Conservation (phyloP, 805 yeast species). For the Kuraishia ogatae region DNA sequence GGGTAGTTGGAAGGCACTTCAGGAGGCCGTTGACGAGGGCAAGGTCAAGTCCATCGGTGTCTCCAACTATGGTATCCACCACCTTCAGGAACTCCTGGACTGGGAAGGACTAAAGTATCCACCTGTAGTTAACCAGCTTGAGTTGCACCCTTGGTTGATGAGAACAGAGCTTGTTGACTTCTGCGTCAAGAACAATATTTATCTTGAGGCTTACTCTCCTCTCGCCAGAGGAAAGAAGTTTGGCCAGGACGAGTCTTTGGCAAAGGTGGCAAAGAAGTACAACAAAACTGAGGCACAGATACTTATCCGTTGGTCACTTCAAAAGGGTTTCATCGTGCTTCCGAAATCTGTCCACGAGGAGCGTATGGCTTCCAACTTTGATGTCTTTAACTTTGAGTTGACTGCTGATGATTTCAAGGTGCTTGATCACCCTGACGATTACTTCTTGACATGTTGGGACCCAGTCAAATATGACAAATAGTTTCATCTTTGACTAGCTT, state of each 20-base stretch:
- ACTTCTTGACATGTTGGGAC: slow-evolving; percentile 27
- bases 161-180: slow-evolving; percentile 34
- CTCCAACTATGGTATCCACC: slow-evolving; percentile 52
- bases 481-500: too few relatives aligned
- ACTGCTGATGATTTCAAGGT: slow-evolving; percentile 22
- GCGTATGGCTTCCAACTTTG: slow-evolving; percentile 29
- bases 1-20: slow-evolving; percentile 46
- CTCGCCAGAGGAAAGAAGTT: slow-evolving; percentile 45
- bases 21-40: slow-evolving; percentile 45
- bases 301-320: slow-evolving; percentile 58
- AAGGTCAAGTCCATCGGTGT: slow-evolving; percentile 49
- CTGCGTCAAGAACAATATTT: slow-evolving; percentile 35
- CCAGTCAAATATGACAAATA: slow-evolving; percentile 14
- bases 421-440: slow-evolving; percentile 26
- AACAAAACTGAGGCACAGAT: slow-evolving; percentile 47
- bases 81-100: slow-evolving; percentile 41
- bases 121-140: slow-evolving; percentile 44
- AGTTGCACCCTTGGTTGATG: slow-evolving; percentile 42
- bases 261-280: slow-evolving; percentile 38
- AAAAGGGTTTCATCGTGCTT: slow-evolving; percentile 44
- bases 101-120: slow-evolving; percentile 33
- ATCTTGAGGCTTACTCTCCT: slow-evolving; percentile 56
- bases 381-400: slow-evolving; percentile 28
- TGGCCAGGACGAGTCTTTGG: slow-evolving; percentile 33
- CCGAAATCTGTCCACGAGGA: slow-evolving; percentile 21